Conservation (phyloP, 768 basidiomycete species). For the Lanmaoa pseudosensibilis region DNA sequence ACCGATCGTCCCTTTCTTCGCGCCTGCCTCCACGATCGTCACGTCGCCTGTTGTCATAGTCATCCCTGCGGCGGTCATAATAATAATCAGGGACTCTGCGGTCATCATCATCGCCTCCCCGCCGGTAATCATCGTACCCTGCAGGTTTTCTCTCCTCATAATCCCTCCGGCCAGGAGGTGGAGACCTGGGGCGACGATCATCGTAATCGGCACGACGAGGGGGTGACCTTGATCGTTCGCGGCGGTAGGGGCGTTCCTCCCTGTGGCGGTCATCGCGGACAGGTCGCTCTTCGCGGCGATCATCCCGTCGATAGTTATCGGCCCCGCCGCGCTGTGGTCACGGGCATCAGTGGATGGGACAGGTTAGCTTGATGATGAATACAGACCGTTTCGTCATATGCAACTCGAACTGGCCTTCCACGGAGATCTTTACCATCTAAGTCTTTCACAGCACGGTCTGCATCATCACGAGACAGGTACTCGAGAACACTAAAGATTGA, state of each 20-base stretch:
- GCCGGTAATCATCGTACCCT: slow-evolving; percentile 90
- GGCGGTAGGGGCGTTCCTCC: slow-evolving; percentile 63
- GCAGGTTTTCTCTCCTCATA: slow-evolving; percentile 84
- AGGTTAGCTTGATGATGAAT: neutral
- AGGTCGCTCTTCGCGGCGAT: slow-evolving; percentile 59
- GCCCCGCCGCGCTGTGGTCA: slow-evolving; percentile 56
- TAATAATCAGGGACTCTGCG: slow-evolving; percentile 81
- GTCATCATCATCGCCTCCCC: slow-evolving; percentile 77
- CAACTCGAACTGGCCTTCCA: slow-evolving; percentile 75
- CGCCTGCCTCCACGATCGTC: slow-evolving; percentile 73
- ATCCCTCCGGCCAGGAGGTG: slow-evolving; percentile 72
- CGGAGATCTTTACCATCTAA: slow-evolving; percentile 87
- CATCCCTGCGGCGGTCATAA: slow-evolving; percentile 88
- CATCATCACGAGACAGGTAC: slow-evolving; percentile 85
- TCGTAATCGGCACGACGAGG: slow-evolving; percentile 69
- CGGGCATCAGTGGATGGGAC: neutral
- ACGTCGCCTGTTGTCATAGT: slow-evolving; percentile 54
- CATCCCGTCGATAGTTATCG: slow-evolving; percentile 77
- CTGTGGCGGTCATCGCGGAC: slow-evolving; percentile 57
- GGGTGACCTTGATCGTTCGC: slow-evolving; percentile 84
- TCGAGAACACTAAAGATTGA: slow-evolving; percentile 71
- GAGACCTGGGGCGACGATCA: slow-evolving; percentile 81
- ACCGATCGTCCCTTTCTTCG: slow-evolving; percentile 82
- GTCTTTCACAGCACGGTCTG: slow-evolving; percentile 88
- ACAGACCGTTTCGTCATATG: slow-evolving; percentile 60